A percentile compares a stretch with the other conserved stretches of the same genome.
These are phyloP conservation scores for Inga laurina DNA, from an alignment of 306 rosid species.

Conservation along the genomic window DNA sequence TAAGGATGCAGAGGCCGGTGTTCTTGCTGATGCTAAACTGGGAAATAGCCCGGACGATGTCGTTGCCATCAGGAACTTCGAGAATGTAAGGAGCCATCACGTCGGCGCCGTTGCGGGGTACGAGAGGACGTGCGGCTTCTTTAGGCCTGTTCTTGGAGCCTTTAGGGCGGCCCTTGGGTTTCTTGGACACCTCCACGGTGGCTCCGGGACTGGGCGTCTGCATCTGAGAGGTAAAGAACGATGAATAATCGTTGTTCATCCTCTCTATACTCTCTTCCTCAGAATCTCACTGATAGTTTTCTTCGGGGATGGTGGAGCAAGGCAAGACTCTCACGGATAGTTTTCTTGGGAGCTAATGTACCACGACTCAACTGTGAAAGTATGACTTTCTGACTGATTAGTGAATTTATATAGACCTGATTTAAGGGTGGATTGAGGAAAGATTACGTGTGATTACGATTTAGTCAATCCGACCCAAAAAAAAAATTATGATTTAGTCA, in stretches of 20 bases:
- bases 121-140: conserved; percentile 36
- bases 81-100: conserved; percentile 70
- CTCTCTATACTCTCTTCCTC: conserved; percentile 42
- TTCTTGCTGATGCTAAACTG: conserved; percentile 64
- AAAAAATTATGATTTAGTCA: no score
- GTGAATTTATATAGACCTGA: background rate
- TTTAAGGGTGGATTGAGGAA: no score
- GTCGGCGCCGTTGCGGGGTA: conserved; percentile 54
- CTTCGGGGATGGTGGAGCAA: background rate
- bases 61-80: conserved; percentile 64
- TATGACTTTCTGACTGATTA: background rate
- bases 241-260: background rate
- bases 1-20: conserved; percentile 56
- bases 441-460: no score
- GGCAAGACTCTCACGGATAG: no score
- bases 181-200: conserved; percentile 55
- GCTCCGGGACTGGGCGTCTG: conserved; percentile 43
- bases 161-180: conserved; percentile 85
- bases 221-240: background rate
- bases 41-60: conserved; percentile 62
- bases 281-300: conserved; percentile 4
- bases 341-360: no score
- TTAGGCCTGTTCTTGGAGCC: conserved; percentile 91
- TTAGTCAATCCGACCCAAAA: no score
- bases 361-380: background rate